phyloP scores from a whole-genome alignment of 257 asterid genomes.

The Capsicum rhomboideum region DNA sequence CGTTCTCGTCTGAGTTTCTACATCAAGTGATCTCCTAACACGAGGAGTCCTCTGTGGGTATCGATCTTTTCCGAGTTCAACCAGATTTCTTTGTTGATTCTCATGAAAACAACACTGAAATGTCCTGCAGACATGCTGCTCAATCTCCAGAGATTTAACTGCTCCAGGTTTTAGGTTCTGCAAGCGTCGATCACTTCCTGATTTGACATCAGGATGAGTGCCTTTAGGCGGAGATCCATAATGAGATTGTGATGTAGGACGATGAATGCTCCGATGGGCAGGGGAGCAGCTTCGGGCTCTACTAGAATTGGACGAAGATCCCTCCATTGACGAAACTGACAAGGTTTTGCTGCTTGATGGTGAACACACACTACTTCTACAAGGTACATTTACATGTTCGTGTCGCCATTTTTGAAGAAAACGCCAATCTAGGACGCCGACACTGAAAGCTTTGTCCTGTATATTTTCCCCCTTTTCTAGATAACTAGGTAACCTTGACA shows the following conservation, averaged over 20 bases:
- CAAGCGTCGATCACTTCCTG: conserved; percentile 16
- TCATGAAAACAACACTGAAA: not conserved
- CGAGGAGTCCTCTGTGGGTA: not conserved
- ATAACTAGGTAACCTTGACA: conserved; percentile 71
- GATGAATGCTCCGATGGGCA: conserved; percentile 10
- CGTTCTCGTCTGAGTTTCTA: conserved; percentile 5
- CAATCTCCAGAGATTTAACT: not conserved
- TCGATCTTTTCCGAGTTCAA: conserved; percentile 10
- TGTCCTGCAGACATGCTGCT: too few species aligned
- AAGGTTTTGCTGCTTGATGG: conserved; percentile 37
- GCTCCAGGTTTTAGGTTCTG: conserved; percentile 15
- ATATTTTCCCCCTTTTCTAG: conserved; percentile 46
- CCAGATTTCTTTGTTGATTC: conserved; percentile 9
- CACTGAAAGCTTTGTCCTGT: conserved; percentile 50
- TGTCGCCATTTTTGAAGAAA: conserved; percentile 67
- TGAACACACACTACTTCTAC: conserved; percentile 14
- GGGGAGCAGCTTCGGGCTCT: conserved; percentile 20
- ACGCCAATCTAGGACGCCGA: conserved; percentile 76
- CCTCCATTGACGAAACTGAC: conserved; percentile 26
- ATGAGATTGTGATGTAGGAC: conserved; percentile 13
- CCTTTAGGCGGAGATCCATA: conserved; percentile 19
- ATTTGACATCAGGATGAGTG: conserved; percentile 5
- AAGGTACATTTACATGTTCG: conserved; percentile 11
- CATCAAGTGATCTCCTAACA: not conserved
- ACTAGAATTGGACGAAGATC: conserved; percentile 32